Percentiles rank a stretch among this genome's conserved stretches.
phyloP scores from a whole-genome alignment of 2,329 filamentous ascomycete species.

The Cadophora malorum region DNA sequence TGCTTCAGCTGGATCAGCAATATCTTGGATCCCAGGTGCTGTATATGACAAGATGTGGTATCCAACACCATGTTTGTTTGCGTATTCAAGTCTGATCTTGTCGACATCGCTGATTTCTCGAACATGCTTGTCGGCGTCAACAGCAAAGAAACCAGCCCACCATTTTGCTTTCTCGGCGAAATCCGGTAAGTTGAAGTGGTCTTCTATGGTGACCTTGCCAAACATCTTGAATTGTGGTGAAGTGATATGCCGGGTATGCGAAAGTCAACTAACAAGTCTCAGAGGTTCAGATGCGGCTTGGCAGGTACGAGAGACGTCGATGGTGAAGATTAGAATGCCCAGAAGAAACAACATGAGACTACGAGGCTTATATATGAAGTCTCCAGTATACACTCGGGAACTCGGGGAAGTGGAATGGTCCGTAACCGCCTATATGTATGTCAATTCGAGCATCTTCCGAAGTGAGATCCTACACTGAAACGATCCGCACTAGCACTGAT shows the following conservation, averaged over 20 bases:
- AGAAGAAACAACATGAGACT: not conserved
- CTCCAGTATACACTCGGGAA: not conserved
- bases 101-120: constrained; percentile 59
- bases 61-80: constrained; percentile 55
- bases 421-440: not conserved
- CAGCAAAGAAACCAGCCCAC: constrained; percentile 66
- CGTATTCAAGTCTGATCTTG: constrained; percentile 50
- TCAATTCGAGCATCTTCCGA: constrained; percentile 5
- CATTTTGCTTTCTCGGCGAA: constrained; percentile 63
- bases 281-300: not conserved
- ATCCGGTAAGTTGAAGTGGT: constrained; percentile 65
- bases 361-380: not conserved
- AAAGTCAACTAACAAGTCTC: not conserved
- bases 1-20: constrained; percentile 51
- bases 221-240: constrained; percentile 50
- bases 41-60: constrained; percentile 57
- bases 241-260: not conserved
- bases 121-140: constrained; percentile 63
- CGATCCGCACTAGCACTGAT: not conserved
- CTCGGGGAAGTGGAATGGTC: not conserved
- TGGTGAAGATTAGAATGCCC: not conserved
- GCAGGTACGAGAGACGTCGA: not conserved
- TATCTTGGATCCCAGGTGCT: constrained; percentile 55
- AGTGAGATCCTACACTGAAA: not conserved
- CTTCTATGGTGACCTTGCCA: constrained; percentile 67